Evolutionary conservation across 176 grass and related monocot genomes (phyloP).

Genomic region (Cymbopogon citratus): DNA sequence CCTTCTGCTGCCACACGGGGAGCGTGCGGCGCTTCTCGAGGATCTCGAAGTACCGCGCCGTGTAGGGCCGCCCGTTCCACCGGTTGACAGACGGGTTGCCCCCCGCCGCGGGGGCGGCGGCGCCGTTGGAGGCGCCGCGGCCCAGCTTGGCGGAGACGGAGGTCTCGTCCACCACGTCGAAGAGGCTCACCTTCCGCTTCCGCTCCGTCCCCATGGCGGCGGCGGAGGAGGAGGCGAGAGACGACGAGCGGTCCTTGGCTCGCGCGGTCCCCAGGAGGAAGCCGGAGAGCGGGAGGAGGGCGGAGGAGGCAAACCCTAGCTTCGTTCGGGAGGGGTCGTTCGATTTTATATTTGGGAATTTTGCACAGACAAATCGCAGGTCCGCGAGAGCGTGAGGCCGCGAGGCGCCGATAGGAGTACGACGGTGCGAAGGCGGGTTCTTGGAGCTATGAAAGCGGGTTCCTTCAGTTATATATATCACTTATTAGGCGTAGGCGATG

Average conservation of each 20-base stretch:
- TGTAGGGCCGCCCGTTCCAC: conserved; percentile 84
- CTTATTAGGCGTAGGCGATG: neutral
- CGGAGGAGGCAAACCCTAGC: conserved; percentile 51
- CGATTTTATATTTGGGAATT: conserved; percentile 41
- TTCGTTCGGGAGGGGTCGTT: conserved; percentile 21
- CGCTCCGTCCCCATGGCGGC: conserved; percentile 72
- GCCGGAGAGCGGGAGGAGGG: neutral
- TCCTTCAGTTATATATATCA: neutral
- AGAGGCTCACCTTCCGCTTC: conserved; percentile 97
- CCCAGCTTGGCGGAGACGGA: conserved; percentile 66
- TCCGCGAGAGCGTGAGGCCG: conserved; percentile 1
- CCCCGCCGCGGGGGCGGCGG: conserved; percentile 12
- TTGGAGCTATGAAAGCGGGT: neutral
- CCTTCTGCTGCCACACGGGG: conserved; percentile 98
- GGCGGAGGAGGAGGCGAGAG: neutral
- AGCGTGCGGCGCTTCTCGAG: conserved; percentile 81
- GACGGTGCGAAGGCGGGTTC: neutral
- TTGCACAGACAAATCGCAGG: neutral
- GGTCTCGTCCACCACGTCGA: conserved; percentile 84
- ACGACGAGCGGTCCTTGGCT: neutral
- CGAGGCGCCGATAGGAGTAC: neutral
- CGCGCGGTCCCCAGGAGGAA: neutral
- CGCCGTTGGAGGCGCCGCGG: conserved; percentile 27
- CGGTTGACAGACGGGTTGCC: conserved; percentile 50
- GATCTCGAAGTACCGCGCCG: conserved; percentile 73